Base-by-base conservation (phyloP, 495 filamentous ascomycete genomes). In the Aspergillus ostianus region DNA sequence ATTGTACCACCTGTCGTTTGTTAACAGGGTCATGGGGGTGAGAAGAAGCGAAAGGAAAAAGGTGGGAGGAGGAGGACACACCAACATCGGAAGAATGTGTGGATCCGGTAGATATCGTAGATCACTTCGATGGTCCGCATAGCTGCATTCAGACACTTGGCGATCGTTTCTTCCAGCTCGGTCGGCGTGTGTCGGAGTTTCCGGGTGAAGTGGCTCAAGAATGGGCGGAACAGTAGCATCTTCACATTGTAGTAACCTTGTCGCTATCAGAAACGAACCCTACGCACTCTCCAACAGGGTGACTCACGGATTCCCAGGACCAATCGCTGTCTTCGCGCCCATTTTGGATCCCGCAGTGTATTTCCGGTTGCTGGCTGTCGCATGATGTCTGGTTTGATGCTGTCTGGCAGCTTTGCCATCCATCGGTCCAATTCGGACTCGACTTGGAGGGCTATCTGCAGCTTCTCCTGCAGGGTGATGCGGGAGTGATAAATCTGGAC, bases 61-160 rank as follows among this genome's bases (percentile, higher is more conserved):
- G 36, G 36, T 2, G 32, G 10, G 23, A 18, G 30, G 41, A 41
- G 21, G 36, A 27, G 41, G 50, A 57, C 67, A 10, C 64, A 77
- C 73, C 75, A 78, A 63, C 72, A 76, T 19, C 74, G 70, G 67
- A 78, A 78, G 51, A 78, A 77, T 8, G 70, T 71, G 54, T 78
- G 72, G 2, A 73, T 61, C 17, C 73, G 71, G 36, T 74, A 78
- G 18, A 75, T 76, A 26, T 78, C 75, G 44, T 78, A 66, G 12
- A 78, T 70, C 1, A 78, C 68, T 41, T 76, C 68, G 18, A 78
- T 74, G 0, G 73, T 76, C 51, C 72, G 74, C 66, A 69, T 70
- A 1, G 75, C 74, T 2, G 75, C 65, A 23, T 74, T 70, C 41
- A 77, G 59, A 36, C 75, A 74, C 56, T 77, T 78, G 41, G 51